These are phyloP conservation scores for Chrysopogon serrulatus DNA, from an alignment of 176 grass and related monocot species.

Conservation along the genomic window DNA sequence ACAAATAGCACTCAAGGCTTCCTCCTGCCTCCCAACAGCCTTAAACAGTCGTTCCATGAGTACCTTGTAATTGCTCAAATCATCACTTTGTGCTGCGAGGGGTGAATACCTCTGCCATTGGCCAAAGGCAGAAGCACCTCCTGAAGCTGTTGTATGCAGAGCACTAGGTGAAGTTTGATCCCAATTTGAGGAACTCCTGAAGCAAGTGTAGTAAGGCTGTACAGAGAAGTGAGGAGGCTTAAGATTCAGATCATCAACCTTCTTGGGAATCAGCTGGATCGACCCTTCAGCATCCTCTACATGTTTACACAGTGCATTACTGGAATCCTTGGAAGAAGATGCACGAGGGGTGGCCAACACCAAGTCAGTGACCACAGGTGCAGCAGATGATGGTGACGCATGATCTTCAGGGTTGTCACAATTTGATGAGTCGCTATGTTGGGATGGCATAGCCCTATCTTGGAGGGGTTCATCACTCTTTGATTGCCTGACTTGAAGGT, in stretches of 20 bases:
- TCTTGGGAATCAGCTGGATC: constrained; percentile 22
- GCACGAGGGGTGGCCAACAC: constrained; percentile 63
- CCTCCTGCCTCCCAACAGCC: constrained; percentile 80
- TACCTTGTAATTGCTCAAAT: constrained; percentile 70
- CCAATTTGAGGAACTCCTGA: constrained; percentile 18
- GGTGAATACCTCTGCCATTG: constrained; percentile 40
- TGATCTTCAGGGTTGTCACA: constrained; percentile 13
- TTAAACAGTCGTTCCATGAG: constrained; percentile 57
- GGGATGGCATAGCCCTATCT: neutral
- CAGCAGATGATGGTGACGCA: constrained; percentile 48
- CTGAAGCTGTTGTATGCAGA: constrained; percentile 27
- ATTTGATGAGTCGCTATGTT: constrained; percentile 13
- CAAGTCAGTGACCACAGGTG: constrained; percentile 74
- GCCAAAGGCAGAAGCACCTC: constrained; percentile 47
- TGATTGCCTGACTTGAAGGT: constrained; percentile 47
- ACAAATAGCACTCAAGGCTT: constrained; percentile 63
- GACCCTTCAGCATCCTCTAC: constrained; percentile 24
- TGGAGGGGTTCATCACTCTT: constrained; percentile 56
- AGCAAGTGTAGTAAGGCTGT: constrained; percentile 33
- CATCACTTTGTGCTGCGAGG: constrained; percentile 28
- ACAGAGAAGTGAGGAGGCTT: constrained; percentile 26
- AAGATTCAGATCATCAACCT: constrained; percentile 37
- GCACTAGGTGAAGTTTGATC: constrained; percentile 24
- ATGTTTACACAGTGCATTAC: constrained; percentile 3
- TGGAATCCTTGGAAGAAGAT: constrained; percentile 40